Conservation (phyloP, 2,329 filamentous ascomycete genomes). For the Calonectria hawksworthii region DNA sequence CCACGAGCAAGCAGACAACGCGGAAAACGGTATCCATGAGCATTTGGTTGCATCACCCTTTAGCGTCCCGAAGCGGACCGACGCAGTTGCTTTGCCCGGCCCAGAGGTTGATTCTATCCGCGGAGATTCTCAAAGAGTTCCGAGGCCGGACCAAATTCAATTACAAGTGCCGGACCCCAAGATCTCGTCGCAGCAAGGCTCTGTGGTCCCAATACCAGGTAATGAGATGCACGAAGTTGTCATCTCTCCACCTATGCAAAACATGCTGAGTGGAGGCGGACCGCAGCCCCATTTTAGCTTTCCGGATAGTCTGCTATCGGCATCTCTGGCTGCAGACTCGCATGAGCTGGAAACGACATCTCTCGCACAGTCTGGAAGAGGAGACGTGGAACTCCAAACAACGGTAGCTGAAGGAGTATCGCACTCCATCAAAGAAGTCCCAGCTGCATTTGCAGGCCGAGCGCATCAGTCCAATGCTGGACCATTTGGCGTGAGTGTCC, state of each 20-base stretch:
- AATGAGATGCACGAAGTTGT: background rate
- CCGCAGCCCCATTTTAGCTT: background rate
- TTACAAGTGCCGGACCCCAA: background rate
- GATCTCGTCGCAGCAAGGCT: background rate
- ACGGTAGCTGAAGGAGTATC: background rate
- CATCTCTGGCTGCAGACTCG: background rate
- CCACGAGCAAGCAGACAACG: background rate
- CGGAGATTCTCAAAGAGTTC: background rate
- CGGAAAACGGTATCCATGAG: background rate
- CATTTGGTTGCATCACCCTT: background rate
- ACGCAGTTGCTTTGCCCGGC: background rate
- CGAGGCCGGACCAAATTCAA: background rate
- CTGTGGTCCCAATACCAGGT: background rate
- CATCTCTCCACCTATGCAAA: background rate
- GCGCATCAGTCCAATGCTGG: background rate
- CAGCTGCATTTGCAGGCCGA: background rate
- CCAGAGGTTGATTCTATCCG: background rate
- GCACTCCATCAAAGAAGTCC: background rate
- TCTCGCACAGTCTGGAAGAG: background rate
- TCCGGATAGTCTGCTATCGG: background rate
- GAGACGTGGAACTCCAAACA: background rate
- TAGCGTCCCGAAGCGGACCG: background rate
- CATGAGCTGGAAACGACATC: no score
- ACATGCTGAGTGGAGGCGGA: background rate
- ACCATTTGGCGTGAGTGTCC: background rate